Evolutionary conservation across 257 asterid genomes (phyloP), one percentile per base, ranked within the genome.

Genomic region (Linderniella brevidens): DNA sequence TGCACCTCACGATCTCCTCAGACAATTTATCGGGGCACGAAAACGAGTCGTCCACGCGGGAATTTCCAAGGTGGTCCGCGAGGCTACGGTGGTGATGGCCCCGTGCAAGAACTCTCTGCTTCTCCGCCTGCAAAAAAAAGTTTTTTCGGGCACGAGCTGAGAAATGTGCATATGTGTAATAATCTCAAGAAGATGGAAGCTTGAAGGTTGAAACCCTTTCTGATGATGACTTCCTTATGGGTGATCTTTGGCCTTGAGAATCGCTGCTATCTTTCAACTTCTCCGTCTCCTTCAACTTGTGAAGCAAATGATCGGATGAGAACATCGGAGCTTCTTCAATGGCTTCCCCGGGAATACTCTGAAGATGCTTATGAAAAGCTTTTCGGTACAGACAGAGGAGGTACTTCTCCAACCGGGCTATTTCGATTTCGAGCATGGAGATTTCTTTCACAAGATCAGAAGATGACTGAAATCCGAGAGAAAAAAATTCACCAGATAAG

Each of bases 331-430:
- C 40, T 6, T 37, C 40, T 43, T 59, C 57, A 36, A 43, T 53
- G 17, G 19, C 50, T 36, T 42, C 67, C 50, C 61, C 71, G 17
- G 9, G 50, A 25, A 53, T 13, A 49, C 50, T 41, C 0, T 82
- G 83, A 46, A 72, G 64, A 9, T 73, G 58, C 45, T 68, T 75
- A 57, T 51, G 72, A 58, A 86, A 71, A 49, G 85, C 73, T 1
- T 64, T 62, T 29, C 75, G 76, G 55, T 87, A 87, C 38, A 87
- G 86, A 35, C 93, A 77, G 14, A 87, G 95, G 46, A 87, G 81
- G 53, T 70, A 53, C 12, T 67, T 68, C 63, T 87, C 97, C 86
- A 87, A 48, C 43, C 54, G 83, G 17, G 65, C 57, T 55, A 87
- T 83, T 63, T 87, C 77, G 56, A 63, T 63, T 67, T 87, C 97